Conservation (phyloP, 305 asterid genomes). For the Fraxinus ornus region DNA sequence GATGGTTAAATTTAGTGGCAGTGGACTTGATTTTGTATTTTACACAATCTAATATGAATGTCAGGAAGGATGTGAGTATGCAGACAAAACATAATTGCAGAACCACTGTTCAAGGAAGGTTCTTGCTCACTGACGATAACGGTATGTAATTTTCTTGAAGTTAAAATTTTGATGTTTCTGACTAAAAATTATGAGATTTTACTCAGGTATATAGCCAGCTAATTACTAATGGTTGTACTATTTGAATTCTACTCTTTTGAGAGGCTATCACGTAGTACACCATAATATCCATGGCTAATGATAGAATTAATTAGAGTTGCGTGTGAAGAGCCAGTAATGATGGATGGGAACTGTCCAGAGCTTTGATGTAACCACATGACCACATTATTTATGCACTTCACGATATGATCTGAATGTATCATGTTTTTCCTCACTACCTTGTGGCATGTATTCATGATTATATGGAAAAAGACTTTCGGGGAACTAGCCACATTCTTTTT, state of each 20-base stretch:
- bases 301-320: not conserved
- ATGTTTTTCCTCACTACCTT: not conserved
- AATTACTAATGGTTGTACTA: constrained; percentile 11
- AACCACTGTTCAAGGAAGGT: constrained; percentile 88
- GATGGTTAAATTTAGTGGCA: not conserved
- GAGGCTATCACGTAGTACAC: not conserved
- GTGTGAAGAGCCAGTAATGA: not conserved
- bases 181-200: not conserved
- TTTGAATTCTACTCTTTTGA: not conserved
- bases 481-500: not conserved
- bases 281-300: not conserved
- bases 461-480: not conserved
- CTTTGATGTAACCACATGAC: not conserved
- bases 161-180: not conserved
- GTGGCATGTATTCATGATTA: not conserved
- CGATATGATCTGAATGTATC: not conserved
- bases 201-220: not conserved
- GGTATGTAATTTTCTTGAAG: constrained; percentile 36
- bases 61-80: constrained; percentile 67
- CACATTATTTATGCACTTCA: not conserved
- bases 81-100: constrained; percentile 43
- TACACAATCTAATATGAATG: constrained; percentile 1
- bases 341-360: not conserved
- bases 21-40: constrained; percentile 12
- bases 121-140: constrained; percentile 66